Evolutionary conservation across 257 asterid genomes (phyloP), one percentile per base, ranked within the genome.

Genomic region (Voacanga thouarsii): DNA sequence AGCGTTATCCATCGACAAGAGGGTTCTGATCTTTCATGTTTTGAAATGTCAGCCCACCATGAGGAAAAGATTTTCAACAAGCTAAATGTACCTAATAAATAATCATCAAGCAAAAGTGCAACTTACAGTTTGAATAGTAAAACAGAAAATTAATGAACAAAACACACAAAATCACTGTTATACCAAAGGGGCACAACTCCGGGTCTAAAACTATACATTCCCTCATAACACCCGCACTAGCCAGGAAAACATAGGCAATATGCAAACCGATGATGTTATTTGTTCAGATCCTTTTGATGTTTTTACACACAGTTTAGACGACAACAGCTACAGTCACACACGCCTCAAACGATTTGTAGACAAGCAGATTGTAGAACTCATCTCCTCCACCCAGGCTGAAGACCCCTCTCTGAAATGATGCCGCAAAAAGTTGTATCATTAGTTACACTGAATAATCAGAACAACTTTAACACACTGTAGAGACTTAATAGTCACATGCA

Each of bases 371-470:
- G 77, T 65, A 57, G 53, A 73, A 14, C 82, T 92, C 88, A 94
- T 89, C 98, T 87, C 93, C 90, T 89, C 98, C 98, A 94, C 50
- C 98, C 98, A 5, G 96, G 96, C 75, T 85, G 93, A 87, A 88
- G 90, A 77, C 14, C 91, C 87, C 90, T 90, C 67, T 89, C 98
- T 94, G 96, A 82, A 89, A 69, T 19, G 61, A 76, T 44, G 30
- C 9, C 10, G 19, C 24, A 49, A 65, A 66, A 43, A 1, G 7
- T 41, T n/a, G n/a, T 21, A 51, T 57, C 24, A 18, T 14, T 68
- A 77, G 21, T 12, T 19, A 18, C 50, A 59, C 21, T 21, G 26
- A 65, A 56, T 16, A 28, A 30, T 30, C 60, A 72, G 47, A 28
- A 57, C n/a, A 19, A 39, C 18, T 26, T 26, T 66, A 66, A 57